Conservation (phyloP, 805 yeast species). For the Starmerella gropengiesseri region DNA sequence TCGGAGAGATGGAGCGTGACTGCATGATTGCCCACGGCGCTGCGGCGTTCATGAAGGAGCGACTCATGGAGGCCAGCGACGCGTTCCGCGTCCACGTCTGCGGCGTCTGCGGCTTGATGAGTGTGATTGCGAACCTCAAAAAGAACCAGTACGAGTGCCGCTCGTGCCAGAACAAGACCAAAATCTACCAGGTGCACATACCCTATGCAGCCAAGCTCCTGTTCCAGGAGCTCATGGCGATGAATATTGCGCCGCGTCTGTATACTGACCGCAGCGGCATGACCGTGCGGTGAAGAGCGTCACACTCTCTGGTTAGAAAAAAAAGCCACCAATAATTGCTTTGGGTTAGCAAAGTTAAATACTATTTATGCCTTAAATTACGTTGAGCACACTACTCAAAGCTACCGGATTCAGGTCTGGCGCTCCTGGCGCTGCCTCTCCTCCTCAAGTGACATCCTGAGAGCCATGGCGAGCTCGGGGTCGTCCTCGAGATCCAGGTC, state of each 20-base stretch:
- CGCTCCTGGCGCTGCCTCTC: slow-evolving; percentile 55
- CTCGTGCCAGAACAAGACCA: slow-evolving; percentile 96
- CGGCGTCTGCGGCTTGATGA: slow-evolving; percentile 97
- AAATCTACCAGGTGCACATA: slow-evolving; percentile 91
- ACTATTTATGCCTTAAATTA: background rate
- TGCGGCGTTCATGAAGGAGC: slow-evolving; percentile 92
- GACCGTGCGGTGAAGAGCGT: slow-evolving; percentile 24
- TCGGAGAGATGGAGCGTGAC: slow-evolving; percentile 99
- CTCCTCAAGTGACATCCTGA: slow-evolving; percentile 88
- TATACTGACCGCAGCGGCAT: slow-evolving; percentile 82
- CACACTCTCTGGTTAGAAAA: background rate
- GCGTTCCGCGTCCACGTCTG: slow-evolving; percentile 97
- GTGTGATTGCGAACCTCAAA: slow-evolving; percentile 92
- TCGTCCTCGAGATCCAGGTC: slow-evolving; percentile 75
- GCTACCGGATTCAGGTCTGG: too few species aligned
- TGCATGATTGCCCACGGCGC: slow-evolving; percentile 99
- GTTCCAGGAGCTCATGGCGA: slow-evolving; percentile 98
- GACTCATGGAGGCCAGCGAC: slow-evolving; percentile 98
- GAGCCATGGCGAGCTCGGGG: slow-evolving; percentile 92
- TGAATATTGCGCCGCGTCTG: slow-evolving; percentile 95
- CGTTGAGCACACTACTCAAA: too few species aligned
- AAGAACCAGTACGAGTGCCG: slow-evolving; percentile 98
- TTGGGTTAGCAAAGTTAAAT: background rate
- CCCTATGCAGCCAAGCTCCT: slow-evolving; percentile 97
- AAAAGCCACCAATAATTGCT: background rate